Percentiles rank a stretch among this genome's conserved stretches.
phyloP scores from a whole-genome alignment of 1,284 basidiomycete species.

The Agaricales sp. region DNA sequence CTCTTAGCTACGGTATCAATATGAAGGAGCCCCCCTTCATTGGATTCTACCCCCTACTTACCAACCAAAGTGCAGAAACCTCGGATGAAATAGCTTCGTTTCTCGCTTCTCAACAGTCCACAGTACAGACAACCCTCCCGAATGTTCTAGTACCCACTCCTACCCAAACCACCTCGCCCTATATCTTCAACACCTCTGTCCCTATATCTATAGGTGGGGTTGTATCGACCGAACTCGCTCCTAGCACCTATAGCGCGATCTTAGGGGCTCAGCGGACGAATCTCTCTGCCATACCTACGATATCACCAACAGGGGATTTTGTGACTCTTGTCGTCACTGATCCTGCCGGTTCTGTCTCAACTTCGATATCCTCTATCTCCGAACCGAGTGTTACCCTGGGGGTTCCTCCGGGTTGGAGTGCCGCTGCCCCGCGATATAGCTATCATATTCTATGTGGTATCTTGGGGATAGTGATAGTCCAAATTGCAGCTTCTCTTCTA shows the following conservation, averaged over 20 bases:
- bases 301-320: conserved; percentile 30
- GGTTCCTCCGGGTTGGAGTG: conserved; percentile 35
- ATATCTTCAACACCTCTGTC: conserved; percentile 64
- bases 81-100: conserved; percentile 41
- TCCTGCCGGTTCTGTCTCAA: conserved; percentile 29
- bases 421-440: too few species aligned
- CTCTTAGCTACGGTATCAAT: conserved; percentile 58
- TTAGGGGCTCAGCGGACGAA: conserved; percentile 25
- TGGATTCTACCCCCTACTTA: conserved; percentile 54
- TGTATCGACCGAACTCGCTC: conserved; percentile 48
- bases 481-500: too few species aligned
- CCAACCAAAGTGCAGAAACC: conserved; percentile 25
- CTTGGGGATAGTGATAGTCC: too few species aligned
- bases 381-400: conserved; percentile 35
- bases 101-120: conserved; percentile 48
- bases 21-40: conserved; percentile 62
- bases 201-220: conserved; percentile 41
- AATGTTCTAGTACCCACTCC: conserved; percentile 67
- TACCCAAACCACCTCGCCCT: conserved; percentile 52
- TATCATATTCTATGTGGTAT: too few species aligned
- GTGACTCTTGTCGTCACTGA: conserved; percentile 37
- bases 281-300: conserved; percentile 34
- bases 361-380: conserved; percentile 30
- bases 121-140: conserved; percentile 62
- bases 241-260: conserved; percentile 56